These are phyloP conservation scores for Lasiosphaeris hirsuta DNA, from an alignment of 495 filamentous ascomycete species.

Conservation along the genomic window DNA sequence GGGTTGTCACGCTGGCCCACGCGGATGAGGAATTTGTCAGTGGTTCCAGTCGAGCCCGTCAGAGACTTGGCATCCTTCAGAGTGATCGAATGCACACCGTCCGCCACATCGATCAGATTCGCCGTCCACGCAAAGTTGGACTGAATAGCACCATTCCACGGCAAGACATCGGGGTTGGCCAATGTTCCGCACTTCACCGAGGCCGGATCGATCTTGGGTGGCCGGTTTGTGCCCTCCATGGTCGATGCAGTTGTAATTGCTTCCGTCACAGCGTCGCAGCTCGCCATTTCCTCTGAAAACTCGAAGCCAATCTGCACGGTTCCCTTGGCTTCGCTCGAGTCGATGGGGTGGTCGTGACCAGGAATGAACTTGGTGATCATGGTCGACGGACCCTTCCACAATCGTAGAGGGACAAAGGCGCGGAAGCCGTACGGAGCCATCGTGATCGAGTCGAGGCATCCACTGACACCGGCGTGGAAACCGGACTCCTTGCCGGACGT, in stretches of 20 bases:
- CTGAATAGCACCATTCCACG: conserved; percentile 40
- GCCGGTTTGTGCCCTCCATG: conserved; percentile 44
- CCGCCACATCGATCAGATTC: conserved; percentile 40
- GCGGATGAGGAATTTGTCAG: conserved; percentile 50
- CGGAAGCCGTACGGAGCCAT: conserved; percentile 58
- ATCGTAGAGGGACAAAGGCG: conserved; percentile 59
- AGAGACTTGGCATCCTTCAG: conserved; percentile 52
- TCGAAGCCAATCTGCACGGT: conserved; percentile 51
- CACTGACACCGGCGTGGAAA: conserved; percentile 36
- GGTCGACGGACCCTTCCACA: conserved; percentile 51
- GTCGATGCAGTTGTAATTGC: conserved; percentile 41
- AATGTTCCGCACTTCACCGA: conserved; percentile 33
- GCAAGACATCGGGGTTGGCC: conserved; percentile 50
- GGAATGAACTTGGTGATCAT: conserved; percentile 63
- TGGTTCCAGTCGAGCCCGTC: conserved; percentile 24
- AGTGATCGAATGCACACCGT: conserved; percentile 60
- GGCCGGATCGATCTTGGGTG: conserved; percentile 3
- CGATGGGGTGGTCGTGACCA: conserved; percentile 57
- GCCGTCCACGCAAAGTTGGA: conserved; percentile 49
- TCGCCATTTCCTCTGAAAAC: conserved; percentile 59
- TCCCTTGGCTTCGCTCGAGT: conserved; percentile 34
- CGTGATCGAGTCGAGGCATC: conserved; percentile 52
- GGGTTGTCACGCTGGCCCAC: conserved; percentile 49
- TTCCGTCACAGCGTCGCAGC: conserved; percentile 51
- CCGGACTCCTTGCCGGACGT: conserved; percentile 24